Percentiles rank a stretch among this genome's conserved stretches.
Conservation (phyloP, 78 protist species). For the Dictyostelium purpureum region DNA sequence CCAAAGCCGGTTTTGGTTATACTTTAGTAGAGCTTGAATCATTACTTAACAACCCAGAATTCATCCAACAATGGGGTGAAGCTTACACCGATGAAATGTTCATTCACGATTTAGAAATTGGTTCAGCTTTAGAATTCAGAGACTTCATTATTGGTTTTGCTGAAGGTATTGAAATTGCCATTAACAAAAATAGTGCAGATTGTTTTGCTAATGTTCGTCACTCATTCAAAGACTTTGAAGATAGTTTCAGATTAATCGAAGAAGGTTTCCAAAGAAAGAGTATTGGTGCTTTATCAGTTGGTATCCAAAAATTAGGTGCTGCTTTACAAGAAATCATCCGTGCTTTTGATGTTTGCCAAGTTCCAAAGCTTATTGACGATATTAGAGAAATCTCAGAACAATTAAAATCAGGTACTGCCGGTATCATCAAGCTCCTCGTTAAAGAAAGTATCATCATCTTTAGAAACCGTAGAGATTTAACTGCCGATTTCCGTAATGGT, state of each 20-base stretch:
- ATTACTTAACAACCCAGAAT: no score
- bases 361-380: not conserved
- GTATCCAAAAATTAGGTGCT: not conserved
- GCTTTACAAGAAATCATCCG: not conserved
- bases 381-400: not conserved
- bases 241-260: not conserved
- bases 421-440: conserved; percentile 30
- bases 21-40: no score
- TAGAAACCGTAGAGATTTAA: conserved; percentile 12
- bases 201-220: not conserved
- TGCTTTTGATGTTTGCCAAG: conserved; percentile 7
- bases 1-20: no score
- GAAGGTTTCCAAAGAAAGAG: not conserved
- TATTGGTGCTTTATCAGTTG: not conserved
- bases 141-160: not conserved
- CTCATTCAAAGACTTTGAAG: not conserved
- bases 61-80: no score
- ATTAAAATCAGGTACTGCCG: conserved; percentile 9
- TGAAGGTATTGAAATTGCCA: not conserved
- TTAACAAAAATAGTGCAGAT: no score
- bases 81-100: no score
- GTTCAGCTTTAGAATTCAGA: not conserved
- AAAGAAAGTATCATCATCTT: conserved; percentile 43
- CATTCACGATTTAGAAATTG: no score
- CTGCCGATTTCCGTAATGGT: conserved; percentile 12